These are phyloP conservation scores for Agrocybe pediades DNA, from an alignment of 768 basidiomycete genomes.

Conservation along the genomic window DNA sequence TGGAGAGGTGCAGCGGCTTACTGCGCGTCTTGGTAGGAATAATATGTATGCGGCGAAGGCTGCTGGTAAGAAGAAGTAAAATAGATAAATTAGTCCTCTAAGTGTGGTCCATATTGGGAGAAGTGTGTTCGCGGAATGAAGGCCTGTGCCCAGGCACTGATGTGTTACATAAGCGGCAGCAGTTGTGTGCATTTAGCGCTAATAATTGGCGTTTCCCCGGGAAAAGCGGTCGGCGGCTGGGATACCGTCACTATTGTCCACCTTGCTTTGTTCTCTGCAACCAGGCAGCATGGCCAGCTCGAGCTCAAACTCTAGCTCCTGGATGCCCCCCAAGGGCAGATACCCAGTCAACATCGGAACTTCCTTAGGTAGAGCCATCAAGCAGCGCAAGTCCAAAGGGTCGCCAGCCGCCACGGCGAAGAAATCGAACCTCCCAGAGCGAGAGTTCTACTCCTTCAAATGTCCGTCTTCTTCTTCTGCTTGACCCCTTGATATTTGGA, in stretches of 20 bases:
- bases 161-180: too few relatives aligned
- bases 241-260: not conserved
- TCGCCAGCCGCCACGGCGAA: conserved; percentile 37
- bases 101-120: too few relatives aligned
- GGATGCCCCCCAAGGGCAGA: conserved; percentile 46
- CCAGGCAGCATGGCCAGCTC: conserved; percentile 40
- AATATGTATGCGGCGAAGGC: not conserved
- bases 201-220: not conserved
- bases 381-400: conserved; percentile 68
- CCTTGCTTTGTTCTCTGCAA: conserved; percentile 3
- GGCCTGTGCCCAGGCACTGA: too few relatives aligned
- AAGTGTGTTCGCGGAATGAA: too few relatives aligned
- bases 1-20: conserved; percentile 26
- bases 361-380: conserved; percentile 44
- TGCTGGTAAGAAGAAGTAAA: not conserved
- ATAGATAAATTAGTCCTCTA: too few relatives aligned
- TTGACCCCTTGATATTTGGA: not conserved
- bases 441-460: conserved; percentile 77
- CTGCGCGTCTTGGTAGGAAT: conserved; percentile 6
- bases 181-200: too few relatives aligned
- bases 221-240: conserved; percentile 9
- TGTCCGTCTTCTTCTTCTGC: conserved; percentile 46
- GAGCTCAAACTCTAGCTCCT: conserved; percentile 30
- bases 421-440: conserved; percentile 54
- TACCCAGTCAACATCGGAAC: conserved; percentile 27